phyloP scores from a whole-genome alignment of 108 stramenopile genomes.

The Fragilariopsis cylindrus region DNA sequence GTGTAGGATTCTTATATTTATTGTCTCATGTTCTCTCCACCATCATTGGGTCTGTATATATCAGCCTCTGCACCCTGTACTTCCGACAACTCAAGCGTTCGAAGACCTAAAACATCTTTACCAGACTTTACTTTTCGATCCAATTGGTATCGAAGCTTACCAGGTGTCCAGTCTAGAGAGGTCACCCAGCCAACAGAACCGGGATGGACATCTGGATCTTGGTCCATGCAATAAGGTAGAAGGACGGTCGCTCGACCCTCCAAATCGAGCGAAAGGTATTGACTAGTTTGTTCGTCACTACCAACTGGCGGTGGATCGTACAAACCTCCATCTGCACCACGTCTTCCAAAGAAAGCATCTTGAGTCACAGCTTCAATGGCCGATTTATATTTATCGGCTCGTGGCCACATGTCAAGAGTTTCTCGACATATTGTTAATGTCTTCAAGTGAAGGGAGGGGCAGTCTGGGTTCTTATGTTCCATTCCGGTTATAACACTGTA shows the following conservation, averaged over 20 bases:
- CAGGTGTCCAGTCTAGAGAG: slow-evolving; percentile 87
- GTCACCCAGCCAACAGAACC: slow-evolving; percentile 68
- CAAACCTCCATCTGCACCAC: slow-evolving; percentile 80
- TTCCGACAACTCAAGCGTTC: slow-evolving; percentile 83
- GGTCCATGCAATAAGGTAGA: slow-evolving; percentile 75
- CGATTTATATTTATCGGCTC: slow-evolving; percentile 29
- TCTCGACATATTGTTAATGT: slow-evolving; percentile 86
- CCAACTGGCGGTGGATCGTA: slow-evolving; percentile 89
- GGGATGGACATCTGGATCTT: slow-evolving; percentile 44
- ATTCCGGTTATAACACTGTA: slow-evolving; percentile 42
- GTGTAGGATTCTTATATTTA: background rate
- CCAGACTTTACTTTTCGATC: slow-evolving; percentile 79
- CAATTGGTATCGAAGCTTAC: slow-evolving; percentile 78
- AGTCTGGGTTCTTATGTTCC: slow-evolving; percentile 11
- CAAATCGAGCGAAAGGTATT: slow-evolving; percentile 78
- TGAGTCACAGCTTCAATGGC: slow-evolving; percentile 31
- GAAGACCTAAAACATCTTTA: slow-evolving; percentile 61
- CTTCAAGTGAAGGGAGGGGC: slow-evolving; percentile 68
- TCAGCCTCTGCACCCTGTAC: slow-evolving; percentile 79
- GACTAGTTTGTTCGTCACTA: slow-evolving; percentile 57
- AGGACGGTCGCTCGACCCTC: slow-evolving; percentile 82
- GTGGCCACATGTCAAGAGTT: slow-evolving; percentile 69
- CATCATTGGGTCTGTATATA: slow-evolving; percentile 78
- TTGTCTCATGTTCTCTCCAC: slow-evolving; percentile 46
- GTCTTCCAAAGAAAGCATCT: slow-evolving; percentile 65